Evolutionary conservation across 2,329 filamentous ascomycete species (phyloP), one percentile per base, ranked within the genome.

Genomic region (Exophiala lecanii-corni): DNA sequence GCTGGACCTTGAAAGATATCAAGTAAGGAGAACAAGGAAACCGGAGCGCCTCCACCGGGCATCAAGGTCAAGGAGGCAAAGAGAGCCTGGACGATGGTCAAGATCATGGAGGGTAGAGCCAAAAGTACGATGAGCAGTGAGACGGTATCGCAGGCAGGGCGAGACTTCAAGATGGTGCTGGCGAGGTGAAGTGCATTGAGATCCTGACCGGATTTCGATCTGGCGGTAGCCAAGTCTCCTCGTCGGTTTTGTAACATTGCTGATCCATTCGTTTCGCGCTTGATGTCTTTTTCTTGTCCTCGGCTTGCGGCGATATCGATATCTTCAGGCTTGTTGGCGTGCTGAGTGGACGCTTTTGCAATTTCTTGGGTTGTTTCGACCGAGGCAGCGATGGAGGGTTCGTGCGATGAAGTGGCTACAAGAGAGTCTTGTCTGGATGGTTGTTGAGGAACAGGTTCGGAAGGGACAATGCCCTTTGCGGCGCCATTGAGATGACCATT

Each of bases 41-140:
- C 84, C 48, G 87, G 82, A 60, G 84, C 84, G 46, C 82, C 86
- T 52, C 84, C 79, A 13, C 88, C 86, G 34, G 89, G 86, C 51
- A 95, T 88, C 62, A 96, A 94, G 36, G 89, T 96, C 61, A 96
- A 77, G 53, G 89, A 83, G 55, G 91, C 89, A 68, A 96, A 97
- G 55, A 95, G 78, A 61, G 89, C 83, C 66, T 96, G 94, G 59
- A 95, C 87, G 63, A 88, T 75, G 52, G 89, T 91, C 58, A 96
- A 76, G 45, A 91, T 82, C 58, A 91, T 82, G 16, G 89, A 87
- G 20, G 91, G 89, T 7, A 96, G 80, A 62, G 94, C 89, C 67
- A 96, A 85, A 55, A 97, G 79, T 58, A 96, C 86, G 67, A 96
- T 95, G 64, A 97, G 81, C 59, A 97, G 95, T 62, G 91, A 89